A percentile compares a stretch with the other conserved stretches of the same genome.
Conservation (phyloP, 495 filamentous ascomycete species). For the Neurospora intermedia region DNA sequence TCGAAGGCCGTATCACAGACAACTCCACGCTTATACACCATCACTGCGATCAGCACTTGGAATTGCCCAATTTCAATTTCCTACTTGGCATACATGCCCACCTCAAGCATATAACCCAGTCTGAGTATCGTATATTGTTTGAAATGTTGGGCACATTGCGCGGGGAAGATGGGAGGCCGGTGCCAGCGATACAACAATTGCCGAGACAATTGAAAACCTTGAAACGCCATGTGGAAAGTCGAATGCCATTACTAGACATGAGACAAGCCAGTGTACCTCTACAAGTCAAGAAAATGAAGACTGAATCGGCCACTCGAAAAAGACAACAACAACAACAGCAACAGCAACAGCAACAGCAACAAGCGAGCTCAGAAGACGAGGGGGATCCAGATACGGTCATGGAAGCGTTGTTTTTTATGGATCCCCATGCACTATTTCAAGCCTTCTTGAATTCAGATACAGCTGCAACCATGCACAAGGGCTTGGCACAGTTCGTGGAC, state of each 20-base stretch:
- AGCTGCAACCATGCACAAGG: neutral
- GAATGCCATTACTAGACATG: neutral
- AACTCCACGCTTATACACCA: neutral
- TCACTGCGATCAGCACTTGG: neutral
- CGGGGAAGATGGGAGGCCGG: neutral
- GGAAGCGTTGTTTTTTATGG: neutral
- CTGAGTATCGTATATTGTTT: neutral
- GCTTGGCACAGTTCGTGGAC: too few relatives aligned
- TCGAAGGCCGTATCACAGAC: neutral
- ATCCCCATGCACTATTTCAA: neutral
- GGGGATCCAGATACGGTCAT: too few relatives aligned
- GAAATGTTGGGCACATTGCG: neutral
- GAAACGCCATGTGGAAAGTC: neutral
- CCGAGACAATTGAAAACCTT: neutral
- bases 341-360: neutral
- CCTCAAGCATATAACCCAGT: neutral
- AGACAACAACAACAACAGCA: neutral
- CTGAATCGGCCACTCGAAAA: neutral
- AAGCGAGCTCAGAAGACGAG: neutral
- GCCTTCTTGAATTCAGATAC: neutral
- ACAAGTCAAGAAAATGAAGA: neutral
- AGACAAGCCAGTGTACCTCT: neutral
- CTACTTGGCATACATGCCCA: neutral
- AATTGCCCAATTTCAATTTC: neutral
- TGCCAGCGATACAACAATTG: neutral